phyloP scores from a whole-genome alignment of 1,139 yeast genomes.

The Arxiozyma telluris region DNA sequence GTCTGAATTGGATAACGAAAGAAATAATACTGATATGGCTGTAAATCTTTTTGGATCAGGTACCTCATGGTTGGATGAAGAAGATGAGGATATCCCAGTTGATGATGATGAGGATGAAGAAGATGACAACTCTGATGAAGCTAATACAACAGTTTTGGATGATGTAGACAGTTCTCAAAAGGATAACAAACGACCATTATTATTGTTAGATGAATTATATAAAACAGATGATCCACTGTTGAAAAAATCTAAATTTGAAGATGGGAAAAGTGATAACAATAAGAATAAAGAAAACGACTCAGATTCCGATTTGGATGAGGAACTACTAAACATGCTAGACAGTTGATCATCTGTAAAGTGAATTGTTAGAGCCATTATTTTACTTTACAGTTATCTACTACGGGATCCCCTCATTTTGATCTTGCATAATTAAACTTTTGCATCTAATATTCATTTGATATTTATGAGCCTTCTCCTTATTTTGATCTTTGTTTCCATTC shows the following conservation, averaged over 20 bases:
- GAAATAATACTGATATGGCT: neutral
- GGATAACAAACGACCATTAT: constrained; percentile 5
- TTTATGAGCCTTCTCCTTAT: neutral
- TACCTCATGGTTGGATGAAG: constrained; percentile 30
- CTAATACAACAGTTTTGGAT: constrained; percentile 2
- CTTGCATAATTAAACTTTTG: too few species aligned
- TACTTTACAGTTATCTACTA: neutral
- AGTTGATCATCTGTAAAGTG: neutral
- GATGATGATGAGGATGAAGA: constrained; percentile 26
- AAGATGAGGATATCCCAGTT: constrained; percentile 30
- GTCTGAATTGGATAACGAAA: constrained; percentile 11
- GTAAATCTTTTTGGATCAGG: constrained; percentile 27
- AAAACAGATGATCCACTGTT: neutral
- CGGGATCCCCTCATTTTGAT: too few species aligned
- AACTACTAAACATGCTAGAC: constrained; percentile 30
- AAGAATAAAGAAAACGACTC: constrained; percentile 15
- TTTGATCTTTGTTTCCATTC: neutral
- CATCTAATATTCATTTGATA: neutral
- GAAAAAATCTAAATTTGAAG: constrained; percentile 1
- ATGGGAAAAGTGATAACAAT: neutral
- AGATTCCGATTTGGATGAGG: constrained; percentile 35
- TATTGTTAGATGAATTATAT: neutral
- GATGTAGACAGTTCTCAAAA: neutral
- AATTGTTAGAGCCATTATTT: too few species aligned
- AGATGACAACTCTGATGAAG: constrained; percentile 13